Conservation (phyloP, 441 rosid genomes). For the Cnidoscolus chayamansa region DNA sequence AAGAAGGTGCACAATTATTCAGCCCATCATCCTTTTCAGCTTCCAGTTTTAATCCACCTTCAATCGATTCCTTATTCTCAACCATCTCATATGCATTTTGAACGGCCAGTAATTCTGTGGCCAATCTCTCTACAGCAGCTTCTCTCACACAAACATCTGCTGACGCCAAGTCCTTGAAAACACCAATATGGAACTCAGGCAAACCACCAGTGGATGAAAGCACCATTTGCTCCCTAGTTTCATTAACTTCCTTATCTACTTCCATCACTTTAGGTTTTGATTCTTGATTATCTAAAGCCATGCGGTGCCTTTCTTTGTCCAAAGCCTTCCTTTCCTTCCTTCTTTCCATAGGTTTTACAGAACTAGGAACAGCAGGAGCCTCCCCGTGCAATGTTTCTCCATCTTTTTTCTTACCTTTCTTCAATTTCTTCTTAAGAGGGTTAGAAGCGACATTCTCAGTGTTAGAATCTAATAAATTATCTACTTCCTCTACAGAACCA, state of each 20-base stretch:
- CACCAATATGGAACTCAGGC: slow-evolving; percentile 68
- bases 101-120: slow-evolving; percentile 59
- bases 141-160: slow-evolving; percentile 54
- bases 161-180: slow-evolving; percentile 70
- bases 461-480: slow-evolving; percentile 15
- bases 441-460: slow-evolving; percentile 19
- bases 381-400: slow-evolving; percentile 19
- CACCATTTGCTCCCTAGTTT: slow-evolving; percentile 22
- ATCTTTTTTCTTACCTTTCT: slow-evolving; percentile 31
- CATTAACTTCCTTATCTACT: slow-evolving; percentile 28
- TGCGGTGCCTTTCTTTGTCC: slow-evolving; percentile 60
- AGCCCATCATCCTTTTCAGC: slow-evolving; percentile 90
- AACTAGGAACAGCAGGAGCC: slow-evolving; percentile 26
- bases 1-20: slow-evolving; percentile 72
- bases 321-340: slow-evolving; percentile 64
- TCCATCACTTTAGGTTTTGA: slow-evolving; percentile 23
- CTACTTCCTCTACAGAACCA: slow-evolving; percentile 33
- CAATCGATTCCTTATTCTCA: slow-evolving; percentile 48
- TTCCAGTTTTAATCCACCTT: slow-evolving; percentile 60
- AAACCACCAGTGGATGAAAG: slow-evolving; percentile 35
- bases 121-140: slow-evolving; percentile 62
- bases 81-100: slow-evolving; percentile 62
- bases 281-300: slow-evolving; percentile 29
- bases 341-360: slow-evolving; percentile 69
- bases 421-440: slow-evolving; percentile 44